Evolutionary conservation across 345 rosid species (phyloP), one percentile per base, ranked within the genome.

Genomic region (Psidium guajava): DNA sequence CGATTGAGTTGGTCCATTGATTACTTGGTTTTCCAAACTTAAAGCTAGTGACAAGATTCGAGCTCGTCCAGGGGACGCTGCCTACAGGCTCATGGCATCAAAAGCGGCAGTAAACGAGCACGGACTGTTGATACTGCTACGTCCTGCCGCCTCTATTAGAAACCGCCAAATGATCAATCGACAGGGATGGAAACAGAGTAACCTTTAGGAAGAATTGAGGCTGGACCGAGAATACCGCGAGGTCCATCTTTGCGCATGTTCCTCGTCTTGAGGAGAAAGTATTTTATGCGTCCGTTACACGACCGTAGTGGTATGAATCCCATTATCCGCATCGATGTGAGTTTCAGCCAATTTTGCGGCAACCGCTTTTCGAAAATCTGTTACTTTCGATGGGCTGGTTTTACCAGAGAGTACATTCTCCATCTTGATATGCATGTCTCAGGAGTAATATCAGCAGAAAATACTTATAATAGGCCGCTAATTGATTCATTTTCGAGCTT

Each of bases 131-230:
- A 69, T 32, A 32, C 24, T 8, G 0, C 0, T 4, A 1, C 18
- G 6, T 2, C 47, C 8, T 32, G 0, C 0, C 11, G 6, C 36
- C 6, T 64, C 44, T 32, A 32, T 13, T 0, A 4, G 21, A 15
- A 3, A 40, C 47, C 0, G 40, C 44, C 1, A 6, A 32, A 8
- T 2, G 77, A 69, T 69, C 77, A 16, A 32, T 6, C 8, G 24
- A 16, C 8, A 18, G 0, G 24, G 47, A 32, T 10, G 0, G 13
- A 28, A 13, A 28, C 0, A 28, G 13, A 54, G 56, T 2, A 69
- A 69, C 47, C 77, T 32, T 12, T 6, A 3, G 6, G 28, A 28
- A 28, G 56, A 54, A 20, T 20, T 54, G 56, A 54, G 56, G 56
- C 6, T 54, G 24, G 56, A 24, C 24, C 56, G 6, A 54, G 56